Conservation (phyloP, 2,329 filamentous ascomycete genomes). For the Cryphonectria japonica region DNA sequence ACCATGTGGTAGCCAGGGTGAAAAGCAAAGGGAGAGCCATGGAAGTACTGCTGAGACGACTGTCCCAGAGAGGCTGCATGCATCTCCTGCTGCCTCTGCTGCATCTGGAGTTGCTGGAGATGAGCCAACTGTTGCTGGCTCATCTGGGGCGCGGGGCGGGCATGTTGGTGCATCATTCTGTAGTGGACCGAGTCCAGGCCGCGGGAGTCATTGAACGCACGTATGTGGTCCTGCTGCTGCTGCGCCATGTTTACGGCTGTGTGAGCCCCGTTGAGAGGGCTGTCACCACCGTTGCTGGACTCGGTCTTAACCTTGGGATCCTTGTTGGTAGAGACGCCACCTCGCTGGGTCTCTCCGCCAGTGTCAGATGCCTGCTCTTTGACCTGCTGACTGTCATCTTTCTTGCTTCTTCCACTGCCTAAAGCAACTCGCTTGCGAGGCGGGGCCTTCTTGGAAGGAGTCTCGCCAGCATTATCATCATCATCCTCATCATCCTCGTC, state of each 20-base stretch:
- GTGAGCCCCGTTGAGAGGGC: not conserved
- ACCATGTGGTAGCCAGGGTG: not conserved
- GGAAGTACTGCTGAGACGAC: not conserved
- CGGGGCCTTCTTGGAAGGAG: constrained; percentile 2
- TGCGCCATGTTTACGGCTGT: not conserved
- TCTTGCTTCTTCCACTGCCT: not conserved
- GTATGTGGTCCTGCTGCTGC: not conserved
- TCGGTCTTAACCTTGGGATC: not conserved
- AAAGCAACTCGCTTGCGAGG: constrained; percentile 11
- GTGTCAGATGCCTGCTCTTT: not conserved
- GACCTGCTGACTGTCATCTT: not conserved
- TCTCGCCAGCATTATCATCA: constrained; percentile 9
- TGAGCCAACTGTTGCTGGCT: constrained; percentile 6
- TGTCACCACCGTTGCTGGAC: not conserved
- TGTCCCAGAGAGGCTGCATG: not conserved
- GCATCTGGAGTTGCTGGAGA: constrained; percentile 1
- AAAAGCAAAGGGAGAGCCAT: not conserved
- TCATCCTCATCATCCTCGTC: not conserved
- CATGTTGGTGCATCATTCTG: not conserved
- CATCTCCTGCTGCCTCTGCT: not conserved
- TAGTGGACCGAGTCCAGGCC: not conserved
- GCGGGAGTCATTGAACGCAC: not conserved
- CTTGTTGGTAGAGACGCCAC: not conserved
- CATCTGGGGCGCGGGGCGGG: not conserved
- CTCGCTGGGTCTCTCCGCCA: not conserved